phyloP scores from a whole-genome alignment of 1,284 basidiomycete species.

The Fomitiporia mediterranea region DNA sequence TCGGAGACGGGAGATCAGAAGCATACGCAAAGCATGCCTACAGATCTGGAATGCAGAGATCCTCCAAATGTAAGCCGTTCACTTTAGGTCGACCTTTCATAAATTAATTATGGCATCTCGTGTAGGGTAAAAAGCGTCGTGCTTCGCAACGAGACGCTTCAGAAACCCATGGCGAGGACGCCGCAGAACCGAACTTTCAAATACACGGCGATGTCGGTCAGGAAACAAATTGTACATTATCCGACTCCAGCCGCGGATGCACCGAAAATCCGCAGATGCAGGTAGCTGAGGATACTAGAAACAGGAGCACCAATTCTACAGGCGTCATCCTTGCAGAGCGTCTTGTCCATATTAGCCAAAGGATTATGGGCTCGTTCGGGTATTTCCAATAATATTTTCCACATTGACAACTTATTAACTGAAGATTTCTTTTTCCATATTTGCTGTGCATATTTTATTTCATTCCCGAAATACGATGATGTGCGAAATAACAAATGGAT shows the following conservation, averaged over 20 bases:
- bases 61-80: neutral
- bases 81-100: neutral
- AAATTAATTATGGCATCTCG: neutral
- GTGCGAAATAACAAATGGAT: neutral
- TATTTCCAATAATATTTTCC: neutral
- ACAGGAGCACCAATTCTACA: constrained; percentile 6
- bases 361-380: constrained; percentile 15
- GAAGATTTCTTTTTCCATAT: too few species aligned
- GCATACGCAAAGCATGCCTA: neutral
- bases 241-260: neutral
- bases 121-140: neutral
- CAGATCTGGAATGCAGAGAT: neutral
- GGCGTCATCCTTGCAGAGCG: constrained; percentile 11
- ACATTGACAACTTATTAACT: neutral
- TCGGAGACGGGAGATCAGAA: neutral
- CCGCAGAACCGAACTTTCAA: neutral
- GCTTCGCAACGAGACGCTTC: neutral
- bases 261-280: neutral
- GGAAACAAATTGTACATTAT: neutral
- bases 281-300: neutral
- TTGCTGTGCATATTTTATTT: neutral
- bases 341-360: constrained; percentile 11
- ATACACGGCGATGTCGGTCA: neutral
- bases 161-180: neutral
- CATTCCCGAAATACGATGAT: neutral